Conservation (phyloP, 305 asterid species). For the Fraxinus angustifolia region DNA sequence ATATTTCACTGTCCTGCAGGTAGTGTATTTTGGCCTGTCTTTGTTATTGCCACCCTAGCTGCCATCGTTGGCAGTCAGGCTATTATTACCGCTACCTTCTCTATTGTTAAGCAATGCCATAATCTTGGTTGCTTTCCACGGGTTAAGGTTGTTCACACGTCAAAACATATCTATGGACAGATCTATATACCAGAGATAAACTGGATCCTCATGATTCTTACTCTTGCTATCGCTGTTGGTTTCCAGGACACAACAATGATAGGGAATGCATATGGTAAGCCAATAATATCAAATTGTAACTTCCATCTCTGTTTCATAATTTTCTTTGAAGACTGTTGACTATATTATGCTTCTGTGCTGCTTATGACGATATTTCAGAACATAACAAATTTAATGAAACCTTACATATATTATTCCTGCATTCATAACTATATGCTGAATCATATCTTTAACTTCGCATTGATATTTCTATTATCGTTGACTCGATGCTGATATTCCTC, state of each 20-base stretch:
- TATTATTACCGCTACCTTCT: conserved; percentile 51
- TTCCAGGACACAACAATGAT: conserved; percentile 52
- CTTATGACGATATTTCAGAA: background rate
- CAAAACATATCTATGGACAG: conserved; percentile 62
- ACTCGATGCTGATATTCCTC: background rate
- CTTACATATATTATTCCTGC: background rate
- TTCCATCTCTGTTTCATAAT: background rate
- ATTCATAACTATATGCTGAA: background rate
- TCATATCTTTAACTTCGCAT: background rate
- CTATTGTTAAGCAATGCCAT: conserved; percentile 45
- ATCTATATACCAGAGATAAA: conserved; percentile 78
- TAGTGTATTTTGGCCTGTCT: conserved; percentile 44
- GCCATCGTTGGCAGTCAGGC: conserved; percentile 56
- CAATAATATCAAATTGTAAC: conserved; percentile 2
- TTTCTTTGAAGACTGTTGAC: background rate
- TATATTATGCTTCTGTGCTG: background rate
- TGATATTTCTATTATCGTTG: background rate
- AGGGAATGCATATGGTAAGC: conserved; percentile 92
- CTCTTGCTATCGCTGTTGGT: conserved; percentile 71
- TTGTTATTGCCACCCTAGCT: conserved; percentile 47
- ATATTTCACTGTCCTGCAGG: conserved; percentile 18
- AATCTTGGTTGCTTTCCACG: conserved; percentile 55
- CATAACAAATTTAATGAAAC: background rate
- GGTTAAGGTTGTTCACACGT: conserved; percentile 40
- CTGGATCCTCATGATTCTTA: conserved; percentile 82